Evolutionary conservation across 805 yeast species (phyloP).

Genomic region (Pichia nanzhaoensis): DNA sequence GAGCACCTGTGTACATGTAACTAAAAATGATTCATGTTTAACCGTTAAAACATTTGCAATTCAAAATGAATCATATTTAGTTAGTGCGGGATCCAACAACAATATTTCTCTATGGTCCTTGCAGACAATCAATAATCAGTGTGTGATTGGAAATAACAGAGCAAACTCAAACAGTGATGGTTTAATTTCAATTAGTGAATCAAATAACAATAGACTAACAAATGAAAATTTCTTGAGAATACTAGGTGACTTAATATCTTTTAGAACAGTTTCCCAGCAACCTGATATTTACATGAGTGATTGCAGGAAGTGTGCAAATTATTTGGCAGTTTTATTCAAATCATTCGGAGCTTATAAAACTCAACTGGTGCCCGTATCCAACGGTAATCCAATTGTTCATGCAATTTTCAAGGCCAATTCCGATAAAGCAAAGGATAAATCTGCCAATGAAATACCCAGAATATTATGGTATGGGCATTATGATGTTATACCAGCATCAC

Average conservation of each 20-base stretch:
- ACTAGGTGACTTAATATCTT: constrained; percentile 56
- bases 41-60: constrained; percentile 45
- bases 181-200: neutral
- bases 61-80: constrained; percentile 37
- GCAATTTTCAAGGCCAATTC: constrained; percentile 56
- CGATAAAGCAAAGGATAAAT: neutral
- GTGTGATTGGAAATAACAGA: neutral
- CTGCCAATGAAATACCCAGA: constrained; percentile 28
- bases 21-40: constrained; percentile 33
- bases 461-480: constrained; percentile 93
- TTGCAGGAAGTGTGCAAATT: constrained; percentile 81
- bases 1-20: constrained; percentile 7
- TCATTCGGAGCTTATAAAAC: constrained; percentile 65
- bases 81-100: constrained; percentile 67
- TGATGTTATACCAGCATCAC: constrained; percentile 81
- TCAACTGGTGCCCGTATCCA: constrained; percentile 60
- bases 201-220: constrained; percentile 5
- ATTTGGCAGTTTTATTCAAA: constrained; percentile 52
- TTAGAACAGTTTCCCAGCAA: constrained; percentile 68
- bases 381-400: constrained; percentile 82
- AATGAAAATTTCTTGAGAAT: constrained; percentile 56
- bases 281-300: constrained; percentile 68
- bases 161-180: neutral
- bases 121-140: constrained; percentile 16
- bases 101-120: constrained; percentile 70